Evolutionary conservation across 2,329 filamentous ascomycete species (phyloP).

Genomic region (Trichoderma sp.): DNA sequence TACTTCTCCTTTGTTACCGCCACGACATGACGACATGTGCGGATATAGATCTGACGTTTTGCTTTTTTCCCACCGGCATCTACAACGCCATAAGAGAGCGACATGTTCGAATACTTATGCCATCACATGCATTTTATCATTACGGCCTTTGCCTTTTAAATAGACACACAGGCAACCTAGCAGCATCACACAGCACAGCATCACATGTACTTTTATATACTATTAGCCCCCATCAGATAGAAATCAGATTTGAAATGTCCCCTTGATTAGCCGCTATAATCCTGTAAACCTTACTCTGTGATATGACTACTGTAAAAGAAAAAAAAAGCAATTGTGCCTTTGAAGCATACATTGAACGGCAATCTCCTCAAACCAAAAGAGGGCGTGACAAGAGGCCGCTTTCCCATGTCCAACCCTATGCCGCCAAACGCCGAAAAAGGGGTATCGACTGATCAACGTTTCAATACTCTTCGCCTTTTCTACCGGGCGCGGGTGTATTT

Average conservation of each 20-base stretch:
- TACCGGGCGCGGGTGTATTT: constrained; percentile 59
- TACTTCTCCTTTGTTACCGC: background rate
- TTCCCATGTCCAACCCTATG: constrained; percentile 9
- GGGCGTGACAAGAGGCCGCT: background rate
- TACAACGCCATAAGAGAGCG: background rate
- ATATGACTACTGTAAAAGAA: background rate
- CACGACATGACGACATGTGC: background rate
- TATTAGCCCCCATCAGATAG: constrained; percentile 18
- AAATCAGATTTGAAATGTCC: constrained; percentile 3
- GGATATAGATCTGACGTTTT: background rate
- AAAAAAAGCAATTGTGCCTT: background rate
- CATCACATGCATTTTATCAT: background rate
- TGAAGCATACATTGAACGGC: background rate
- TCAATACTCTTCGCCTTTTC: constrained; percentile 11
- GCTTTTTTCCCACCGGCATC: background rate
- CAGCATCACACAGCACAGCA: background rate
- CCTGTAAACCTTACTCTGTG: background rate
- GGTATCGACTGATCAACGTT: constrained; percentile 22
- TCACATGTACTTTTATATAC: background rate
- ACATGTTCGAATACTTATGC: background rate
- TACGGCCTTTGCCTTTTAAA: background rate
- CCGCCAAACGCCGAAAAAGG: constrained; percentile 28
- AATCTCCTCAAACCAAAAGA: background rate
- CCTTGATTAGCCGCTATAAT: background rate
- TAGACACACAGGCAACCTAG: background rate